These are phyloP conservation scores for Colletotrichum filicis DNA, from an alignment of 2,329 filamentous ascomycete species.

Conservation along the genomic window DNA sequence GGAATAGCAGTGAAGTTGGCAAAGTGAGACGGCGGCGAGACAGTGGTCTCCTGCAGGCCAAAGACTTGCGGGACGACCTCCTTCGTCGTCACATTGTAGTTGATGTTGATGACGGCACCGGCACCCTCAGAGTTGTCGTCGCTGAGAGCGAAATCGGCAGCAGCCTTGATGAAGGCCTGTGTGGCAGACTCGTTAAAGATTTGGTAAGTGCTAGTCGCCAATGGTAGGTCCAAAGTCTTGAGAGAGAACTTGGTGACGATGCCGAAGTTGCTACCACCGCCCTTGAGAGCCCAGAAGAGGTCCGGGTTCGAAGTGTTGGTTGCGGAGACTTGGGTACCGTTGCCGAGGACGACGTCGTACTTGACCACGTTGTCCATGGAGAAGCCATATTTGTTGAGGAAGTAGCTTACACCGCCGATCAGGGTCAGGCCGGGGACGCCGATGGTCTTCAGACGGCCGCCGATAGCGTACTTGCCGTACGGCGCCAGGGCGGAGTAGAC, in stretches of 20 bases:
- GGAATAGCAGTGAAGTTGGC: conserved; percentile 46
- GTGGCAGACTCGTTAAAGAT: too few species aligned
- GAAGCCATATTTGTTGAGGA: conserved; percentile 42
- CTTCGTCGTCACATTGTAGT: too few species aligned
- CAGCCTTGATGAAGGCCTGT: too few species aligned
- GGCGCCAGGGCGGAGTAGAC: too few species aligned
- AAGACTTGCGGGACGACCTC: conserved; percentile 36
- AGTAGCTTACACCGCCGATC: conserved; percentile 43
- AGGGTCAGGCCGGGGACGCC: conserved; percentile 42
- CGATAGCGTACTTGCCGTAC: too few species aligned
- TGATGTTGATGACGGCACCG: too few species aligned
- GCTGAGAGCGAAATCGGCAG: too few species aligned
- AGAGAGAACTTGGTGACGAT: conserved; percentile 40
- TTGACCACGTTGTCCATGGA: conserved; percentile 40
- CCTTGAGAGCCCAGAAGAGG: conserved; percentile 37
- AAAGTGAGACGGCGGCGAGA: conserved; percentile 45
- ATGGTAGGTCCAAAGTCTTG: conserved; percentile 18
- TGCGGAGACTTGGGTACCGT: too few species aligned
- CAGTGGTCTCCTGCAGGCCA: conserved; percentile 47
- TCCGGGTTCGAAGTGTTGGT: conserved; percentile 29
- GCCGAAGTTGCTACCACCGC: conserved; percentile 34
- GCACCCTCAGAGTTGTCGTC: too few species aligned
- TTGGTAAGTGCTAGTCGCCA: too few species aligned
- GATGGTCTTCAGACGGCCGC: too few species aligned
- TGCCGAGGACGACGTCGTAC: conserved; percentile 51